Conservation (phyloP, 2,329 filamentous ascomycete genomes). For the Aquanectria penicillioides region DNA sequence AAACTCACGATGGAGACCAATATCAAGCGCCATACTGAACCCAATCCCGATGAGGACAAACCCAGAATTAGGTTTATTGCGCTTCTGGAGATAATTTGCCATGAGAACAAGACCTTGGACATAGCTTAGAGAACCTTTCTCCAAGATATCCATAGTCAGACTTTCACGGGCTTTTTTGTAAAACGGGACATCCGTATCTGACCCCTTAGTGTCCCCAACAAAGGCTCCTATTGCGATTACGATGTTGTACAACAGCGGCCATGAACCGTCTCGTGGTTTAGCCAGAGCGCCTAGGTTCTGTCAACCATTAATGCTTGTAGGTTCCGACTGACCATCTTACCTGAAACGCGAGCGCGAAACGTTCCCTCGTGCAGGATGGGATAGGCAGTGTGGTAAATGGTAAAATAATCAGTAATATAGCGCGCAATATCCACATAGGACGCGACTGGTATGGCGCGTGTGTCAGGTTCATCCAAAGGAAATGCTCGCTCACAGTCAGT, state of each 20-base stretch:
- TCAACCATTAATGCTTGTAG: neutral
- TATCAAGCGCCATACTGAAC: slow-evolving; percentile 56
- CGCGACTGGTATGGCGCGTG: neutral
- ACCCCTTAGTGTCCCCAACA: slow-evolving; percentile 29
- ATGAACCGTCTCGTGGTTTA: slow-evolving; percentile 33
- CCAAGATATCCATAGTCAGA: slow-evolving; percentile 52
- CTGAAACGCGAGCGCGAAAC: slow-evolving; percentile 44
- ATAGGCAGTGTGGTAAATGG: slow-evolving; percentile 51
- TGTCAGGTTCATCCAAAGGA: slow-evolving; percentile 7
- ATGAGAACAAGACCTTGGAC: slow-evolving; percentile 53
- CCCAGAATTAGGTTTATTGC: slow-evolving; percentile 58
- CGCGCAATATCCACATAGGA: slow-evolving; percentile 17
- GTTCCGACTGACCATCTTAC: neutral
- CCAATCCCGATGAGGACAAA: slow-evolving; percentile 60
- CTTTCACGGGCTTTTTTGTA: slow-evolving; percentile 37
- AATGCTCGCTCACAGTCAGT: slow-evolving; percentile 8
- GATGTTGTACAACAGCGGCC: slow-evolving; percentile 40
- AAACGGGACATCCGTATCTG: slow-evolving; percentile 29
- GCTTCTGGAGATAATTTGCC: slow-evolving; percentile 59
- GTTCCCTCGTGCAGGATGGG: slow-evolving; percentile 54
- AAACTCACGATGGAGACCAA: slow-evolving; percentile 57
- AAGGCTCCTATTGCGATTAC: slow-evolving; percentile 47
- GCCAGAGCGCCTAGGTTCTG: slow-evolving; percentile 20
- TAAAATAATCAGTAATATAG: slow-evolving; percentile 50
- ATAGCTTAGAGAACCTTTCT: slow-evolving; percentile 52